Conservation (phyloP, 768 basidiomycete species). For the Cubamyces sp. region DNA sequence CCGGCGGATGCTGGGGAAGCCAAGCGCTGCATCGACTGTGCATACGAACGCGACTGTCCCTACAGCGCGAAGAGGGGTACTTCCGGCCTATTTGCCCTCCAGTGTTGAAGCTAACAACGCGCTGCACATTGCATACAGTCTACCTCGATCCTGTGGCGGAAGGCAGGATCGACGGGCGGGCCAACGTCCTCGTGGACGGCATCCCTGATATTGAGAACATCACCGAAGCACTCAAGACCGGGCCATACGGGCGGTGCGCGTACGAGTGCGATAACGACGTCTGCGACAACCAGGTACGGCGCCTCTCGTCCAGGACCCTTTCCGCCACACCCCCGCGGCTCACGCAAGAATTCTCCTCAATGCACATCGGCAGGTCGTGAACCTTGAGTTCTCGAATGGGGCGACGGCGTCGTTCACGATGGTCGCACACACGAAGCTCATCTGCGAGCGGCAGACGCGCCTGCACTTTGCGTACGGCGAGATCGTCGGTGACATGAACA, state of each 20-base stretch:
- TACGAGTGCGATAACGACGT: not conserved
- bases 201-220: conserved; percentile 88
- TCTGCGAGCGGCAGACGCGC: conserved; percentile 83
- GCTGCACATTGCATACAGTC: conserved; percentile 49
- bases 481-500: conserved; percentile 81
- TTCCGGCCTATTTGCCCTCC: not conserved
- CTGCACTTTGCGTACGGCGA: conserved; percentile 88
- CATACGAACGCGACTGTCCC: conserved; percentile 70
- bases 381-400: conserved; percentile 82
- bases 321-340: not conserved
- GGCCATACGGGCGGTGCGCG: too few species aligned
- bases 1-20: conserved; percentile 69
- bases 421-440: conserved; percentile 79
- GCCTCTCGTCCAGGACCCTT: too few species aligned
- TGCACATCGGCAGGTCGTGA: conserved; percentile 68
- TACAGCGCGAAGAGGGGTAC: conserved; percentile 88
- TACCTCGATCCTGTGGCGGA: conserved; percentile 76
- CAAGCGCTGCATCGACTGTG: conserved; percentile 78
- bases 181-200: conserved; percentile 70
- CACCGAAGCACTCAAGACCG: conserved; percentile 60
- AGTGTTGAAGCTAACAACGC: conserved; percentile 9
- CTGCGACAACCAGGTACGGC: conserved; percentile 11
- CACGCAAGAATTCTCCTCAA: not conserved
- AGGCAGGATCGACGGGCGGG: conserved; percentile 67
- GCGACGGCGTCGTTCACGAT: conserved; percentile 87